Evolutionary conservation across 805 yeast genomes (phyloP).

Genomic region (Candida pseudofarinosa): DNA sequence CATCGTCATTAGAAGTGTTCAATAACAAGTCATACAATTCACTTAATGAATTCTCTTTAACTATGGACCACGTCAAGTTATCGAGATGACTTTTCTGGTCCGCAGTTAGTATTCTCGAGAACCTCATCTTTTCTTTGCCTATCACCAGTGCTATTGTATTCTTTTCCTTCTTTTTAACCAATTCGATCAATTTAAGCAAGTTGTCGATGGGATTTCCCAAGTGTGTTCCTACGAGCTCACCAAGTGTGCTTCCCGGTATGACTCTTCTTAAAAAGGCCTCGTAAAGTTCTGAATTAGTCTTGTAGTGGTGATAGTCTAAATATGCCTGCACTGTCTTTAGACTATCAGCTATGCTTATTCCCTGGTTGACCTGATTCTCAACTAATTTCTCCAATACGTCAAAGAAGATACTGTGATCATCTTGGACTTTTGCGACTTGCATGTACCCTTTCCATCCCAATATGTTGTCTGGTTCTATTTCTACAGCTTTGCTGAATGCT

Average conservation of each 20-base stretch:
- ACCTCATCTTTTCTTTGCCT: slow-evolving; percentile 47
- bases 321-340: slow-evolving; percentile 45
- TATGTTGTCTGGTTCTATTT: slow-evolving; percentile 46
- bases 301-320: slow-evolving; percentile 31
- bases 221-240: slow-evolving; percentile 45
- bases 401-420: slow-evolving; percentile 45
- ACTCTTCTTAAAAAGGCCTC: slow-evolving; percentile 48
- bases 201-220: slow-evolving; percentile 45
- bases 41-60: slow-evolving; percentile 49
- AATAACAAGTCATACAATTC: slow-evolving; percentile 52
- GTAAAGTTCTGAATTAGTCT: slow-evolving; percentile 27
- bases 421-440: slow-evolving; percentile 35
- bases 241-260: slow-evolving; percentile 54
- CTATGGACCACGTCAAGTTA: slow-evolving; percentile 44
- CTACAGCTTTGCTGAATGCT: slow-evolving; percentile 48
- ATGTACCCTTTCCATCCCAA: slow-evolving; percentile 82
- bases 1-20: slow-evolving; percentile 58
- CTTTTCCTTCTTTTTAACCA: slow-evolving; percentile 38
- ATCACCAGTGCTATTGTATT: slow-evolving; percentile 34
- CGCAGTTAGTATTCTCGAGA: slow-evolving; percentile 39
- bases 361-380: slow-evolving; percentile 34
- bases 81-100: slow-evolving; percentile 37
- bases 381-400: slow-evolving; percentile 43
- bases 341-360: slow-evolving; percentile 46
- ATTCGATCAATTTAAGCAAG: slow-evolving; percentile 40